Evolutionary conservation across 2,329 filamentous ascomycete genomes (phyloP).

Genomic region (Teratosphaeria viscida): DNA sequence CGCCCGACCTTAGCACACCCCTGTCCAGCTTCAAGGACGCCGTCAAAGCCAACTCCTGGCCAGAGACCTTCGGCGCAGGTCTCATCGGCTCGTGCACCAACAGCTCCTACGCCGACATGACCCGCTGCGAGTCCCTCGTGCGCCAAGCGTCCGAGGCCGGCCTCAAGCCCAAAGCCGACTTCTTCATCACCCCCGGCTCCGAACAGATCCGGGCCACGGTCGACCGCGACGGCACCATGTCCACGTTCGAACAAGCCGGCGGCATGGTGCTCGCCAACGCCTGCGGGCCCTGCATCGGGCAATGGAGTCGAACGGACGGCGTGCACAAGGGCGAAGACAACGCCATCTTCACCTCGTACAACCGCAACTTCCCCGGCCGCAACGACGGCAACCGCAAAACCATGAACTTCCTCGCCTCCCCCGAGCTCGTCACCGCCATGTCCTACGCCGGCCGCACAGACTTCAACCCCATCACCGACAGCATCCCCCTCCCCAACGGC

Average conservation of each 20-base stretch:
- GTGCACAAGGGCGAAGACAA: constrained; percentile 77
- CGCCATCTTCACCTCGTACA: constrained; percentile 94
- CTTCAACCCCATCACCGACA: constrained; percentile 92
- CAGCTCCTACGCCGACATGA: constrained; percentile 98
- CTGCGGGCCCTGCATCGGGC: constrained; percentile 56
- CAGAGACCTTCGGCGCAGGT: constrained; percentile 78
- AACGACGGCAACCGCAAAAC: constrained; percentile 95
- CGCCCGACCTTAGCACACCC: constrained; percentile 86
- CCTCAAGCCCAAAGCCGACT: constrained; percentile 76
- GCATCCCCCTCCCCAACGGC: constrained; percentile 68
- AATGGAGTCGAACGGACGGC: constrained; percentile 87
- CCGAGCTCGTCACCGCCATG: constrained; percentile 94
- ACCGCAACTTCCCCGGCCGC: constrained; percentile 93
- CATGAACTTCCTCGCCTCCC: constrained; percentile 97
- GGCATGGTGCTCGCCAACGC: constrained; percentile 89
- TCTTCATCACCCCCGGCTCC: constrained; percentile 93
- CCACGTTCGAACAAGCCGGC: constrained; percentile 76
- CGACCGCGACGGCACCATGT: constrained; percentile 75
- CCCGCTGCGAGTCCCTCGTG: constrained; percentile 81
- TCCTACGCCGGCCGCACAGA: constrained; percentile 83
- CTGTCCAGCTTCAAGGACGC: constrained; percentile 80
- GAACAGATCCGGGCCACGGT: constrained; percentile 95
- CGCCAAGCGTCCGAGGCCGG: constrained; percentile 86
- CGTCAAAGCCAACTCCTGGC: constrained; percentile 79
- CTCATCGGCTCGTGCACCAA: constrained; percentile 98